Conservation (phyloP, 352 stramenopile species). For the Globisporangium rhizosaccharum region DNA sequence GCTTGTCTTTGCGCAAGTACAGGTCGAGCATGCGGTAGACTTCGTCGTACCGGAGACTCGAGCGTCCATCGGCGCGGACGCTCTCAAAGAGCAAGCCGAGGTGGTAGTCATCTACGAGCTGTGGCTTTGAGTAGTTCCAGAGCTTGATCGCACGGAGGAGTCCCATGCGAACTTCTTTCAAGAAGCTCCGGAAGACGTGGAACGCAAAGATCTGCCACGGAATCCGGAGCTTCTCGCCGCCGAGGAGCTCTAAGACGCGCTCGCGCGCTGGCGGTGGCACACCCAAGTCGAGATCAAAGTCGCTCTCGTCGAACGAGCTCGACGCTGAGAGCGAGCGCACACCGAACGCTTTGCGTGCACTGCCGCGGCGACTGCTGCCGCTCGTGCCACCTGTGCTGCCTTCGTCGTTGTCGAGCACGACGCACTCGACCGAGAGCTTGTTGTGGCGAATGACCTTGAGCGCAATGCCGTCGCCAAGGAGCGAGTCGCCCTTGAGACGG, state of each 20-base stretch:
- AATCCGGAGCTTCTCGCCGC: slow-evolving; percentile 80
- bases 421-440: slow-evolving; percentile 80
- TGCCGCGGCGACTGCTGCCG: neutral
- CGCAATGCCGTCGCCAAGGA: slow-evolving; percentile 66
- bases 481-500: slow-evolving; percentile 65
- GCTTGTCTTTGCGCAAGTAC: slow-evolving; percentile 75
- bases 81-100: slow-evolving; percentile 74
- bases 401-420: slow-evolving; percentile 59
- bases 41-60: slow-evolving; percentile 79
- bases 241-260: slow-evolving; percentile 72
- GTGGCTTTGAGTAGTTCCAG: slow-evolving; percentile 73
- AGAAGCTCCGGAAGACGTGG: slow-evolving; percentile 57
- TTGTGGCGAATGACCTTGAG: slow-evolving; percentile 81
- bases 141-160: slow-evolving; percentile 76
- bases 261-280: slow-evolving; percentile 22
- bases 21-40: slow-evolving; percentile 83
- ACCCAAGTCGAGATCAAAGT: slow-evolving; percentile 20
- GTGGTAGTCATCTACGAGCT: slow-evolving; percentile 83
- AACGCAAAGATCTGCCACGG: slow-evolving; percentile 64
- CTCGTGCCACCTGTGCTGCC: slow-evolving; percentile 1
- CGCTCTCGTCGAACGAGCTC: slow-evolving; percentile 34
- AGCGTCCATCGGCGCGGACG: slow-evolving; percentile 60
- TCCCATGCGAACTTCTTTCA: slow-evolving; percentile 71
- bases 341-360: slow-evolving; percentile 2
- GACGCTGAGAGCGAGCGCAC: slow-evolving; percentile 31